Evolutionary conservation across 2,329 filamentous ascomycete species (phyloP).

Genomic region (Coniochaeta sp.): DNA sequence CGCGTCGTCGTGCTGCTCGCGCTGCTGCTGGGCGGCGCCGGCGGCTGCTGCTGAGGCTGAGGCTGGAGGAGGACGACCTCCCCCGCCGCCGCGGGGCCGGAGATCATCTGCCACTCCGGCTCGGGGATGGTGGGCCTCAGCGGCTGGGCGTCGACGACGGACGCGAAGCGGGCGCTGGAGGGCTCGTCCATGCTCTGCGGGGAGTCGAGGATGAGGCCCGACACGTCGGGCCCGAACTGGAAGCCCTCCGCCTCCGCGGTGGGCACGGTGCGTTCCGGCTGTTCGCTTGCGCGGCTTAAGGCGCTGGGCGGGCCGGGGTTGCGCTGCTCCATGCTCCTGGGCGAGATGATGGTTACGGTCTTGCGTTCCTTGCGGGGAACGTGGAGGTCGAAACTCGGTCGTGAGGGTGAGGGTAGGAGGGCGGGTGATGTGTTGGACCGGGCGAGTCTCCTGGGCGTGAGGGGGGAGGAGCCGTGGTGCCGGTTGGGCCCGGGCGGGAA

Average conservation of each 20-base stretch:
- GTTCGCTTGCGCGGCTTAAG: background rate
- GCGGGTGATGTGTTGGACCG: conserved; percentile 51
- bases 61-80: background rate
- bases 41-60: conserved; percentile 21
- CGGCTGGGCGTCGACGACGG: conserved; percentile 17
- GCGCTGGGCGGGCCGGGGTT: conserved; percentile 1
- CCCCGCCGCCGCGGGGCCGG: too few relatives aligned
- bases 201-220: conserved; percentile 16
- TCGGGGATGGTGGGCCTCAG: conserved; percentile 29
- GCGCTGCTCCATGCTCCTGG: conserved; percentile 16
- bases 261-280: background rate
- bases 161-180: background rate
- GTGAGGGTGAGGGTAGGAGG: conserved; percentile 34
- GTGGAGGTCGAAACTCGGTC: conserved; percentile 24
- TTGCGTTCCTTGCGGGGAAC: conserved; percentile 11
- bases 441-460: conserved; percentile 18
- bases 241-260: conserved; percentile 1
- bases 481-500: conserved; percentile 29
- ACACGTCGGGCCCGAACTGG: conserved; percentile 14
- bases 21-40: conserved; percentile 7
- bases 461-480: conserved; percentile 7
- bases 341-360: conserved; percentile 17
- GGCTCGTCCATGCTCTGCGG: conserved; percentile 10
- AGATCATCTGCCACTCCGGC: conserved; percentile 41
- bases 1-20: conserved; percentile 10